Percentiles rank a stretch among this genome's conserved stretches.
These are phyloP conservation scores for carrot (Daucus carota) DNA, from an alignment of 129 eudicot genomes.

Conservation along the genomic window DH1_v3.0 NC_030388.2:16878501-16879000, in stretches of 20 bases:
- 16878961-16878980: conserved; percentile 31
- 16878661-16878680: too few species aligned
- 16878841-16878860: conserved; percentile 57
- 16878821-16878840: conserved; percentile 52
- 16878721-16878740: too few species aligned
- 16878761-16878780: conserved; percentile 48
- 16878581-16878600: too few species aligned
- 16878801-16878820: conserved; percentile 48
- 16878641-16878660: too few species aligned
- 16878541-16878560: too few species aligned
- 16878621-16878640: too few species aligned
- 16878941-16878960: conserved; percentile 55
- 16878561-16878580: too few species aligned
- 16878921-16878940: conserved; percentile 59
- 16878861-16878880: conserved; percentile 47
- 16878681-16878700: too few species aligned
- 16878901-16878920: conserved; percentile 37
- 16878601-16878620: too few species aligned
- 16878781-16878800: conserved; percentile 57
- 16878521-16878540: too few species aligned
- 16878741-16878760: conserved; percentile 23
- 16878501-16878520: too few species aligned
- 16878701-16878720: too few species aligned
- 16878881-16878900: conserved; percentile 40
- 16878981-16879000: conserved; percentile 74